A percentile compares a stretch with the other conserved stretches of the same genome.
Evolutionary conservation across 208 protist genomes (phyloP).

Genomic region (Wallacemonas collosoma): DNA sequence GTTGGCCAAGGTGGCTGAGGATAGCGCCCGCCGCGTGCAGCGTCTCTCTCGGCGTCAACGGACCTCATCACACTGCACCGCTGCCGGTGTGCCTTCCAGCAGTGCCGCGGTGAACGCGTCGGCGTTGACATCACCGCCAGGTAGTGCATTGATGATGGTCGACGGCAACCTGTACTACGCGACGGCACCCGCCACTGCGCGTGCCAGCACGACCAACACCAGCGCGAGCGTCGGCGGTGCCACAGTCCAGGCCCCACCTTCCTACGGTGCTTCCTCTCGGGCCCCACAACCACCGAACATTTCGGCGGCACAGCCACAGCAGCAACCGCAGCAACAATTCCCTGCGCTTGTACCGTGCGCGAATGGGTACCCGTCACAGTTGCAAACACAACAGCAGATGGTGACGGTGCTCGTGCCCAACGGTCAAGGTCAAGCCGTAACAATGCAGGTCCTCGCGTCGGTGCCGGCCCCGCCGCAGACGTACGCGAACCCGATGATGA

Average conservation of each 20-base stretch:
- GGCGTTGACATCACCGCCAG: too few relatives aligned
- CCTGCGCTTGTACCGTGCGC: too few relatives aligned
- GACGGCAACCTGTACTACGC: constrained; percentile 22
- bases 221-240: background rate
- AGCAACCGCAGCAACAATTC: constrained; percentile 11
- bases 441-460: constrained; percentile 1
- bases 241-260: background rate
- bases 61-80: background rate
- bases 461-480: background rate
- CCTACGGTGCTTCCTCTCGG: too few relatives aligned
- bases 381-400: constrained; percentile 17
- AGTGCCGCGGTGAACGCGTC: too few relatives aligned
- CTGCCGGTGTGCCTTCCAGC: too few relatives aligned
- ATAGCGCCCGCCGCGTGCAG: constrained; percentile 65
- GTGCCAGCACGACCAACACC: background rate
- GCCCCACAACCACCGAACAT: background rate
- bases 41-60: constrained; percentile 39
- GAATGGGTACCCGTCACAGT: background rate
- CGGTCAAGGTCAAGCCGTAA: constrained; percentile 8
- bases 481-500: background rate
- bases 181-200: background rate
- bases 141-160: background rate
- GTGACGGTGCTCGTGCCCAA: constrained; percentile 9
- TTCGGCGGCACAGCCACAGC: background rate
- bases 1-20: constrained; percentile 79